Evolutionary conservation across 2,329 filamentous ascomycete species (phyloP).

Genomic region (Apiospora pterosperma): DNA sequence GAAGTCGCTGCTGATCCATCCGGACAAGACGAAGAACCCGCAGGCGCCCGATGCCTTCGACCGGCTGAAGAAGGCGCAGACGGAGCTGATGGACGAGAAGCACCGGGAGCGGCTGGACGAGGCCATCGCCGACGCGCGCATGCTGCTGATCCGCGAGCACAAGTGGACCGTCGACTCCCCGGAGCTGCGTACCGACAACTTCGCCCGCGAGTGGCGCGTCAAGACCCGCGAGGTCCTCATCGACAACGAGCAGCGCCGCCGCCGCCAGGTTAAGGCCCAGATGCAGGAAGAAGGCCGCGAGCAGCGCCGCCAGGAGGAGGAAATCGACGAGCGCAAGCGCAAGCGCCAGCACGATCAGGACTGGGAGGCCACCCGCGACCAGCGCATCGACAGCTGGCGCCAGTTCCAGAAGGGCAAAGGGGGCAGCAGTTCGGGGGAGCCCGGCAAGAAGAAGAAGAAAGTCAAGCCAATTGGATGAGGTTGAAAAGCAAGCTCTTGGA

Average conservation of each 20-base stretch:
- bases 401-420: slow-evolving; percentile 83
- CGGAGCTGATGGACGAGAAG: slow-evolving; percentile 90
- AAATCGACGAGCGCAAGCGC: slow-evolving; percentile 74
- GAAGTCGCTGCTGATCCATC: slow-evolving; percentile 98
- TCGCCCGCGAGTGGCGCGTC: slow-evolving; percentile 81
- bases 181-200: slow-evolving; percentile 80
- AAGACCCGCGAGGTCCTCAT: slow-evolving; percentile 88
- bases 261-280: slow-evolving; percentile 85
- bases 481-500: neutral
- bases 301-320: slow-evolving; percentile 81
- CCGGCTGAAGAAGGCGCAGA: slow-evolving; percentile 91
- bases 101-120: slow-evolving; percentile 84
- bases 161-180: slow-evolving; percentile 88
- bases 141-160: slow-evolving; percentile 89
- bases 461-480: slow-evolving; percentile 57
- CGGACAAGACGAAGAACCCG: slow-evolving; percentile 93
- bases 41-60: slow-evolving; percentile 94
- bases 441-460: slow-evolving; percentile 67
- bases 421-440: slow-evolving; percentile 37
- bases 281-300: slow-evolving; percentile 95
- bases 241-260: slow-evolving; percentile 83
- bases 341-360: slow-evolving; percentile 91
- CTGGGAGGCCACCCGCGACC: slow-evolving; percentile 90
- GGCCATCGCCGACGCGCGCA: slow-evolving; percentile 91
- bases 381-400: slow-evolving; percentile 91